Percentiles rank a stretch among this genome's conserved stretches.
Conservation (phyloP, 148 eudicot genomes). For the Beta vulgaris region DNA sequence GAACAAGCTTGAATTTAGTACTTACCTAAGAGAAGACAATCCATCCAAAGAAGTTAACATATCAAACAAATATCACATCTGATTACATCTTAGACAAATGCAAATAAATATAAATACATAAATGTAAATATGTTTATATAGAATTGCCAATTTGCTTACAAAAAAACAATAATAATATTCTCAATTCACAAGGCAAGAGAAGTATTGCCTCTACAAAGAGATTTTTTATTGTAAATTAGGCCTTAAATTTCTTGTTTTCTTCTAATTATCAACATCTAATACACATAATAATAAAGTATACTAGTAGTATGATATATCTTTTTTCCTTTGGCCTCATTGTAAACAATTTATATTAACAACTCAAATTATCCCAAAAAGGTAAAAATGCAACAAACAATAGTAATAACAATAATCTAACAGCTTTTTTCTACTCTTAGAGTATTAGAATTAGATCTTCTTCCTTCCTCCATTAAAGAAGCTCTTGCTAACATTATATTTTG, state of each 20-base stretch:
- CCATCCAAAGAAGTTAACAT: no score
- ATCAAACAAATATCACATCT: no score
- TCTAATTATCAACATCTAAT: slow-evolving; percentile 3
- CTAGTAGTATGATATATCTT: not conserved
- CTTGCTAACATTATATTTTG: slow-evolving; percentile 54
- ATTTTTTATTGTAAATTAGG: not conserved
- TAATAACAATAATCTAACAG: slow-evolving; percentile 19
- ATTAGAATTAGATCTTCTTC: slow-evolving; percentile 37
- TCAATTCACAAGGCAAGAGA: no score
- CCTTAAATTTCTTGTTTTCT: not conserved
- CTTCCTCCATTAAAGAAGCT: slow-evolving; percentile 50
- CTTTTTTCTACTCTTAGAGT: slow-evolving; percentile 46
- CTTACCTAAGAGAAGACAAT: no score
- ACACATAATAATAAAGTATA: not conserved
- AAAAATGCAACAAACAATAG: not conserved
- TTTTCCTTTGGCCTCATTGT: not conserved
- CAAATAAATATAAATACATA: no score
- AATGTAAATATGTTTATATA: no score
- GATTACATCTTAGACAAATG: no score
- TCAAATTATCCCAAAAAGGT: not conserved
- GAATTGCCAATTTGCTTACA: not conserved
- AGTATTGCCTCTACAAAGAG: not conserved
- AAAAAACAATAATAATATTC: not conserved
- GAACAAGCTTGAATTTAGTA: no score
- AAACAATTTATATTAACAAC: not conserved